Conservation (phyloP, 495 filamentous ascomycete species). For the Penicillium manginii region DNA sequence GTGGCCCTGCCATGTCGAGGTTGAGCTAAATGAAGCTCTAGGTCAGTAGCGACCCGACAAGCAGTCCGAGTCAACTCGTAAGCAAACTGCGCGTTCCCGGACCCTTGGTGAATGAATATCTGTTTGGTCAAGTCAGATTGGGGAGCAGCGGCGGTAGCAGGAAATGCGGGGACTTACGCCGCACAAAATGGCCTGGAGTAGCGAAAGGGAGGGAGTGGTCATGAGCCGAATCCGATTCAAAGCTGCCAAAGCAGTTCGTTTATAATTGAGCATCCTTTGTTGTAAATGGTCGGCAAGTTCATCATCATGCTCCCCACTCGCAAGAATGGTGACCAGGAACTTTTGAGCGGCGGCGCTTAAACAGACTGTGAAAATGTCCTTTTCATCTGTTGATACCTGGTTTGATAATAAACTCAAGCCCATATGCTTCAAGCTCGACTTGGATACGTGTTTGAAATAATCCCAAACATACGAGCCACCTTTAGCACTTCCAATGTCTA, state of each 20-base stretch:
- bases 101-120: slow-evolving; percentile 29
- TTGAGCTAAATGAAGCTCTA: slow-evolving; percentile 11
- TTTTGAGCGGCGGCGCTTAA: slow-evolving; percentile 26
- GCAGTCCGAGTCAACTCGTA: slow-evolving; percentile 24
- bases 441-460: slow-evolving; percentile 26
- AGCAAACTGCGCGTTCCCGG: slow-evolving; percentile 20
- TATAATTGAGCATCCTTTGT: slow-evolving; percentile 11
- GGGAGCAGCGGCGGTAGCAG: not conserved
- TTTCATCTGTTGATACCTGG: slow-evolving; percentile 10
- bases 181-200: not conserved
- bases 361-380: slow-evolving; percentile 23
- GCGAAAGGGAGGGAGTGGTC: not conserved
- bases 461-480: slow-evolving; percentile 27
- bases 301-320: slow-evolving; percentile 13
- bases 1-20: not conserved
- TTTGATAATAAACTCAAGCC: slow-evolving; percentile 18
- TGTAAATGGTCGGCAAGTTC: not conserved
- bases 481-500: slow-evolving; percentile 24
- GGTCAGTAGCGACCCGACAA: slow-evolving; percentile 21
- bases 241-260: not conserved
- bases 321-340: slow-evolving; percentile 22
- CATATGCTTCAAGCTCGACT: slow-evolving; percentile 21
- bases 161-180: not conserved
- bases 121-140: slow-evolving; percentile 1
- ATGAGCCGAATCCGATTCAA: not conserved